These are phyloP conservation scores for Coniferiporia sulphurascens DNA, from an alignment of 1,284 basidiomycete genomes.

Conservation along the genomic window DNA sequence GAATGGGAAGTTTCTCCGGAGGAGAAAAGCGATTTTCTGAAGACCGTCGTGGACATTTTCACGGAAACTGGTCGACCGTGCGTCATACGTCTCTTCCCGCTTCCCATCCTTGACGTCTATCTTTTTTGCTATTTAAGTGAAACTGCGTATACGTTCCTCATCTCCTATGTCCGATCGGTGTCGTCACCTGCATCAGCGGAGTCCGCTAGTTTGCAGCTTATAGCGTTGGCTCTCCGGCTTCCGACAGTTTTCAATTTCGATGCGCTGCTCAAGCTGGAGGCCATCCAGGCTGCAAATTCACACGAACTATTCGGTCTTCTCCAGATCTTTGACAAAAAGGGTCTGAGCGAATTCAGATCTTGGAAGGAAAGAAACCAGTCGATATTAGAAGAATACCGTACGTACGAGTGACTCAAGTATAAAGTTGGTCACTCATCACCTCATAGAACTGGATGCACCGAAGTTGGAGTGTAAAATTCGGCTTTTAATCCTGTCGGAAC, in stretches of 20 bases:
- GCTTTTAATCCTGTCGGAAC: conserved; percentile 72
- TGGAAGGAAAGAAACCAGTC: conserved; percentile 58
- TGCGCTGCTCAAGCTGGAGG: conserved; percentile 71
- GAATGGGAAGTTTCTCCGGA: conserved; percentile 72
- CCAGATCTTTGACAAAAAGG: conserved; percentile 65
- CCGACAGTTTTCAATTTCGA: conserved; percentile 78
- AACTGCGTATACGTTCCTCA: conserved; percentile 57
- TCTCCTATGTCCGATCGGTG: conserved; percentile 58
- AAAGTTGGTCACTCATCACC: background rate
- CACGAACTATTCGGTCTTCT: conserved; percentile 66
- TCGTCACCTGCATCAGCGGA: conserved; percentile 47
- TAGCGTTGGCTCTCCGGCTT: conserved; percentile 65
- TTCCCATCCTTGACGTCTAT: background rate
- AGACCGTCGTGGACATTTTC: conserved; percentile 60
- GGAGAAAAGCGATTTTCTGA: conserved; percentile 69
- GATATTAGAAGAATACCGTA: conserved; percentile 57
- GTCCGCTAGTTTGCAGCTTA: conserved; percentile 54
- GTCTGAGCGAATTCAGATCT: conserved; percentile 56
- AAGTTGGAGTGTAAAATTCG: conserved; percentile 80
- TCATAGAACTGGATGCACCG: conserved; percentile 44
- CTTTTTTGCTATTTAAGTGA: conserved; percentile 34
- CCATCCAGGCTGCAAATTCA: conserved; percentile 63
- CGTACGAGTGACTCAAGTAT: conserved; percentile 26
- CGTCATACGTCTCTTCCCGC: conserved; percentile 26
- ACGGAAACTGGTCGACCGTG: conserved; percentile 54